These are phyloP conservation scores for Phoma sp. DNA, from an alignment of 2,329 filamentous ascomycete species.

Conservation along the genomic window DNA sequence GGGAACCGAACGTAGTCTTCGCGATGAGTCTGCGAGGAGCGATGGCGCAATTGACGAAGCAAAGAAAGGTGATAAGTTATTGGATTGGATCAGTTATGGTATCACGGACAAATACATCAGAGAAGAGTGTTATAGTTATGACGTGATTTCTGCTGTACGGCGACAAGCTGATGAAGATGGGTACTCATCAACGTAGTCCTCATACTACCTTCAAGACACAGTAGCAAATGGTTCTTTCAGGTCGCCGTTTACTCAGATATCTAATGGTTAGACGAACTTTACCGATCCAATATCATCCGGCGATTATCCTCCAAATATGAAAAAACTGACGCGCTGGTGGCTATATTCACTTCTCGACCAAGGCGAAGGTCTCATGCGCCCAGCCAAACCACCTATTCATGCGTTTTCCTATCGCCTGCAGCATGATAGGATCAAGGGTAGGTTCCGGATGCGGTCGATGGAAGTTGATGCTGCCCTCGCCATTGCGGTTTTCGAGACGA, in stretches of 20 bases:
- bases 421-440: slow-evolving; percentile 20
- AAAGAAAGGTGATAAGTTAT: slow-evolving; percentile 4
- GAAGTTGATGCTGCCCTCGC: slow-evolving; percentile 28
- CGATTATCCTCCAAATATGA: too few species aligned
- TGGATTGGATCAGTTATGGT: slow-evolving; percentile 17
- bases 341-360: slow-evolving; percentile 7
- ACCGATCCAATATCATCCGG: too few species aligned
- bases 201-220: too few species aligned
- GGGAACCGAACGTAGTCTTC: slow-evolving; percentile 6
- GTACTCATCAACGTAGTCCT: too few species aligned
- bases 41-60: slow-evolving; percentile 7
- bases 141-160: slow-evolving; percentile 12
- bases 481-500: slow-evolving; percentile 15
- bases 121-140: slow-evolving; percentile 25
- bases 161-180: neutral
- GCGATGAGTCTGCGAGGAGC: slow-evolving; percentile 11
- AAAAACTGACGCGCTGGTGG: too few species aligned
- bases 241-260: too few species aligned
- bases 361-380: slow-evolving; percentile 22
- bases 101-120: slow-evolving; percentile 20
- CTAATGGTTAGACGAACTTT: too few species aligned
- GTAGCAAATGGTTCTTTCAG: too few species aligned
- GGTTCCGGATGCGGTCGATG: slow-evolving; percentile 38
- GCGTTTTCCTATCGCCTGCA: too few species aligned
- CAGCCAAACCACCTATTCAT: slow-evolving; percentile 41